These are phyloP conservation scores for Dryas octopetala DNA, from an alignment of 306 rosid genomes.

Conservation along the genomic window DNA sequence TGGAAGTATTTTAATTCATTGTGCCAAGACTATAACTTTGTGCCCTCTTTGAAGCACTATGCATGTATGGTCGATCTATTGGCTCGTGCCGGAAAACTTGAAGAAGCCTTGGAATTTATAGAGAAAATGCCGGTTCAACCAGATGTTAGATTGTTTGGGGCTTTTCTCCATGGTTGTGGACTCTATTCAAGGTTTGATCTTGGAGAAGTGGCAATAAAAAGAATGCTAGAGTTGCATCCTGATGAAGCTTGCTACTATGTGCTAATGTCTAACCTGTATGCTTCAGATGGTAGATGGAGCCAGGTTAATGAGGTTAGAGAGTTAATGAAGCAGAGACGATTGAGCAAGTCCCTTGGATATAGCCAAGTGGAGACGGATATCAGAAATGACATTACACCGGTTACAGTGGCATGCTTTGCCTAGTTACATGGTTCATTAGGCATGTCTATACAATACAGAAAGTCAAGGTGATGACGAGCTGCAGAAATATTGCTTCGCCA, in stretches of 20 bases:
- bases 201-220: conserved; percentile 55
- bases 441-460: neutral
- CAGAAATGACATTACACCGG: conserved; percentile 18
- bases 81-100: conserved; percentile 69
- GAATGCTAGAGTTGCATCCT: conserved; percentile 70
- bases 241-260: conserved; percentile 67
- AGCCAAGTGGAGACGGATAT: conserved; percentile 60
- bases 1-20: conserved; percentile 55
- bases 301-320: conserved; percentile 68
- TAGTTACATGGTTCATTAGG: conserved; percentile 15
- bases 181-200: conserved; percentile 76
- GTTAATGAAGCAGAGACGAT: conserved; percentile 59
- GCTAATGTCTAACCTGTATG: conserved; percentile 71
- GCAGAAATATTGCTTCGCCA: too few relatives aligned
- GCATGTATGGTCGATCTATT: conserved; percentile 72
- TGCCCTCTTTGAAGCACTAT: conserved; percentile 76
- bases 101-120: conserved; percentile 65
- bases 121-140: conserved; percentile 60
- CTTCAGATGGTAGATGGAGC: conserved; percentile 85
- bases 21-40: conserved; percentile 47
- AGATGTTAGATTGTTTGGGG: conserved; percentile 62
- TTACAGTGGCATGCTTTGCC: conserved; percentile 32
- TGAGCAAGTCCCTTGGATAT: conserved; percentile 61
- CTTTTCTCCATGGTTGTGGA: conserved; percentile 85
- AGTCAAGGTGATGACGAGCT: too few relatives aligned